These are phyloP conservation scores for Cercospora brassicicola DNA, from an alignment of 2,329 filamentous ascomycete species.

Conservation along the genomic window DNA sequence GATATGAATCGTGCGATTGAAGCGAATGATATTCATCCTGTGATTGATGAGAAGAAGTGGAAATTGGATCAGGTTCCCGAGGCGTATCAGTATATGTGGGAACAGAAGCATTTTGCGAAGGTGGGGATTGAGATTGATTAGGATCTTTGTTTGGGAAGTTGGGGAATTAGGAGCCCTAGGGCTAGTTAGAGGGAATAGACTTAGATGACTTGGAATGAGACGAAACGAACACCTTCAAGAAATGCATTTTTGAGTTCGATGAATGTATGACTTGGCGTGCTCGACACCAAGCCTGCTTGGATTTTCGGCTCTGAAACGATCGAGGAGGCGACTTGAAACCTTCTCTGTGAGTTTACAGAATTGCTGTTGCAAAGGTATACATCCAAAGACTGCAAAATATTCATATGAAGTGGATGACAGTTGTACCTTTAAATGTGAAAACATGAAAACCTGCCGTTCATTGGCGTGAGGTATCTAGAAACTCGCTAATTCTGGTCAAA, in stretches of 20 bases:
- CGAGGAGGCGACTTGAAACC: neutral
- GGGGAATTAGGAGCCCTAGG: neutral
- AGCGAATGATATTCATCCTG: conserved; percentile 58
- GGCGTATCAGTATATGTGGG: conserved; percentile 46
- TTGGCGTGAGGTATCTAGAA: neutral
- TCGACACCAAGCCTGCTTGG: neutral
- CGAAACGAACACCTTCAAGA: neutral
- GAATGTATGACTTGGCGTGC: neutral
- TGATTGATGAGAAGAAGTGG: conserved; percentile 61
- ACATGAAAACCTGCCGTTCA: neutral
- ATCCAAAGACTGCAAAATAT: neutral
- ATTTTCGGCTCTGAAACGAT: neutral
- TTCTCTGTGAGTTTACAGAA: neutral
- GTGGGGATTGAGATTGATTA: conserved; percentile 43
- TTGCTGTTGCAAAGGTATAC: neutral
- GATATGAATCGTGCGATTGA: conserved; percentile 62
- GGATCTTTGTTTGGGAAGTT: neutral
- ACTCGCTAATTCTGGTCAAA: neutral
- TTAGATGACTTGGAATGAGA: neutral
- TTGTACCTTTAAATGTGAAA: neutral
- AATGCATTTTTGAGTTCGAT: neutral
- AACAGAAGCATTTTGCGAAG: conserved; percentile 53
- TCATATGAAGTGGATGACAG: neutral
- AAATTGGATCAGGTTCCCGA: conserved; percentile 54
- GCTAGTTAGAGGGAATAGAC: neutral